These are phyloP conservation scores for Plantago ovata DNA, from an alignment of 257 asterid species.

Conservation along the genomic window DNA sequence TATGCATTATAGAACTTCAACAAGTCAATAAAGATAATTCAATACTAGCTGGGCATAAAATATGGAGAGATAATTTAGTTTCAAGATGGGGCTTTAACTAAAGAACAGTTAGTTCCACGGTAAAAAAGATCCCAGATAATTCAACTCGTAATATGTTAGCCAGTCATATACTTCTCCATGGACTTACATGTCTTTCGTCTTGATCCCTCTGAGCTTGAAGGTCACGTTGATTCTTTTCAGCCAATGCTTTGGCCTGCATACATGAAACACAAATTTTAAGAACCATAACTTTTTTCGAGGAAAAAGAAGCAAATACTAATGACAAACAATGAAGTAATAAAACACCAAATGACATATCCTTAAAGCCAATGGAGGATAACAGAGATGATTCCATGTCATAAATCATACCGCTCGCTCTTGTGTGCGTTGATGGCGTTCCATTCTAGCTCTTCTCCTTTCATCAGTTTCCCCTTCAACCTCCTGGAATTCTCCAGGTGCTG, in stretches of 20 bases:
- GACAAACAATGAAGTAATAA: background rate
- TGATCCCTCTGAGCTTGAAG: conserved; percentile 90
- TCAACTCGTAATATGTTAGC: no score
- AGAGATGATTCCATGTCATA: conserved; percentile 18
- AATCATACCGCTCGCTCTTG: conserved; percentile 89
- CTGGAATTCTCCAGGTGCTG: conserved; percentile 75
- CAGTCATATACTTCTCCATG: background rate
- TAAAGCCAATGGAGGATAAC: conserved; percentile 10
- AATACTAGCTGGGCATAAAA: no score
- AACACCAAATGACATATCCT: conserved; percentile 16
- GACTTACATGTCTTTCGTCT: conserved; percentile 96
- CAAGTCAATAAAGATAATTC: no score
- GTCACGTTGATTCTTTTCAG: conserved; percentile 96
- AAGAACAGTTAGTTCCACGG: no score
- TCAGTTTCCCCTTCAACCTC: conserved; percentile 95
- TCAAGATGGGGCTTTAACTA: no score
- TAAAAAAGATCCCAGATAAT: no score
- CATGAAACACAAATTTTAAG: conserved; percentile 14
- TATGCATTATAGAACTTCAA: no score
- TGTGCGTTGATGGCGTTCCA: conserved; percentile 91
- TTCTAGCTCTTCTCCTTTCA: conserved; percentile 92
- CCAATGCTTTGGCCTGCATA: conserved; percentile 90
- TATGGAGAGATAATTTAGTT: no score
- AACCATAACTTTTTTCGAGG: background rate
- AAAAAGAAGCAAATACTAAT: conserved; percentile 13